A percentile compares a stretch with the other conserved stretches of the same genome.
These are phyloP conservation scores for Diaporthe velutina DNA, from an alignment of 2,329 filamentous ascomycete species.

Conservation along the genomic window DNA sequence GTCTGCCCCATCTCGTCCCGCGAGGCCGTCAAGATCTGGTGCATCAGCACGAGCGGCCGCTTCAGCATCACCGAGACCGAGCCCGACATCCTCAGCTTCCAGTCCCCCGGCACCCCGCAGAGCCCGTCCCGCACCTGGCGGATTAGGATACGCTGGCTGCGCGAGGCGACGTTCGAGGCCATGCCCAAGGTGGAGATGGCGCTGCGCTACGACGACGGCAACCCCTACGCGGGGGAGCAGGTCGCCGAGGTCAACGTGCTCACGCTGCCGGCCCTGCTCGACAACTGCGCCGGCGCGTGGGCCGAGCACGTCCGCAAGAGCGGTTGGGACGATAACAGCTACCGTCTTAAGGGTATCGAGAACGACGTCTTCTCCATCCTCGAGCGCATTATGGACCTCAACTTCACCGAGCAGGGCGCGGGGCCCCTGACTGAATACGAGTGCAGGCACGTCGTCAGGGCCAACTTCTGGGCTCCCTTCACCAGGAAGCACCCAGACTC, in stretches of 20 bases:
- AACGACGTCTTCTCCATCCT: slow-evolving; percentile 53
- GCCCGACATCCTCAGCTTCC: slow-evolving; percentile 58
- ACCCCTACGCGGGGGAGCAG: background rate
- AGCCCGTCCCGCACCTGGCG: slow-evolving; percentile 21
- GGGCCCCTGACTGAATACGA: slow-evolving; percentile 39
- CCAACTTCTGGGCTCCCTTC: slow-evolving; percentile 44
- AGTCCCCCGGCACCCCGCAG: slow-evolving; percentile 51
- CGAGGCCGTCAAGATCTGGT: slow-evolving; percentile 57
- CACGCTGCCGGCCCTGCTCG: slow-evolving; percentile 51
- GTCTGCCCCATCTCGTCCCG: slow-evolving; percentile 53
- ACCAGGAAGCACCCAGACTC: slow-evolving; percentile 43
- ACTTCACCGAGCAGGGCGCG: slow-evolving; percentile 35
- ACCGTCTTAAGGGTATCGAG: slow-evolving; percentile 43
- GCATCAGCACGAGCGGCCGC: slow-evolving; percentile 49
- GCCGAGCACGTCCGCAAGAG: slow-evolving; percentile 43
- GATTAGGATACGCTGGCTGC: slow-evolving; percentile 56
- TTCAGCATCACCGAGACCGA: slow-evolving; percentile 45
- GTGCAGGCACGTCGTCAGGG: slow-evolving; percentile 38
- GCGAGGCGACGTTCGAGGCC: slow-evolving; percentile 36
- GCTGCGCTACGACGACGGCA: background rate
- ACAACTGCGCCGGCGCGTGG: slow-evolving; percentile 52
- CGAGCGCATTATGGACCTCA: slow-evolving; percentile 45
- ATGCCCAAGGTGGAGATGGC: slow-evolving; percentile 1
- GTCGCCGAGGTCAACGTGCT: slow-evolving; percentile 44
- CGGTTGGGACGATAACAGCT: slow-evolving; percentile 16